Base-by-base conservation (phyloP, 2,329 filamentous ascomycete species). In the Emericellopsis cladophorae region DNA sequence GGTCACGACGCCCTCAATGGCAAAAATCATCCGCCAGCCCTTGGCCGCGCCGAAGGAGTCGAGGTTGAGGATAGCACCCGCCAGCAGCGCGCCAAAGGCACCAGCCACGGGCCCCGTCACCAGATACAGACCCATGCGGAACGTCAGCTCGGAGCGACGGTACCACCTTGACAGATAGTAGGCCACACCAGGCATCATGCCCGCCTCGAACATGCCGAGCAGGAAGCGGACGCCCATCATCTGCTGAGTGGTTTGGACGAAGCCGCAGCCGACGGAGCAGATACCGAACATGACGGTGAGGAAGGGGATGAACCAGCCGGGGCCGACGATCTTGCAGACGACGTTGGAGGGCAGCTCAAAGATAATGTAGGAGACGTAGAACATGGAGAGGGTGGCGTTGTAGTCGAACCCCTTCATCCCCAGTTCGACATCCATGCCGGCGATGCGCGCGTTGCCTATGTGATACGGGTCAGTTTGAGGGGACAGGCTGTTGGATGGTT, bases 121-220 rank as follows among this genome's bases (percentile, higher is more conserved):
- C 52, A 87, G 86, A 0, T 88, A 67, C 48, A 84, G 85, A 2
- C 79, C 81, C 4, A 86, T 77, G 2, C 84, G 75, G 32, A 86
- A 59, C 4, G 81, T 82, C 2, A 87, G 69, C 57, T 88, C 82
- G 24, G 71, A 68, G 51, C 81, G 82, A 37, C 76, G 82, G 61
- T 88, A 88, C 64, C 85, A 87, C 46, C 86, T 72, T 0, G 82
- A 86, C 16, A 88, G 66, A 48, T 85, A 85, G 18, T 81, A 60
- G 5, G 73, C 77, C 47, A 83, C 59, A 0, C 81, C 81, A 0
- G 82, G 81, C 47, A 85, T 84, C 1, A 85, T 61, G 0, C 81
- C 81, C 1, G 76, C 80, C 57, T 85, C 81, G 32, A 84, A 69
- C 7, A 72, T 65, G 6, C 83, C 83, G 0, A 88, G 71, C n/a